phyloP scores from a whole-genome alignment of 2,329 filamentous ascomycete genomes.

The Penicillium sp. region DNA sequence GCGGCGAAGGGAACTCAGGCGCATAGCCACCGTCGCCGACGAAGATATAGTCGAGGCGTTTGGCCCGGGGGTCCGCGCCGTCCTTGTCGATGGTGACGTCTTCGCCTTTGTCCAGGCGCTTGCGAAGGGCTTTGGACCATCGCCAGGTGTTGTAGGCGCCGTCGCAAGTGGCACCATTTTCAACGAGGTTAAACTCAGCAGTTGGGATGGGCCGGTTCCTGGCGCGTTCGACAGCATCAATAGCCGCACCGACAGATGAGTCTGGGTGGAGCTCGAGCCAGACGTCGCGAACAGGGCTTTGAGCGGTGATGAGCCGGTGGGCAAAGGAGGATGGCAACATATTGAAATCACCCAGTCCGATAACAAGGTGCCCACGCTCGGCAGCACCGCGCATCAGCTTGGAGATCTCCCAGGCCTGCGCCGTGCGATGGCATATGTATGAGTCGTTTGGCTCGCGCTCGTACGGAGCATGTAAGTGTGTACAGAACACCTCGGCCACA shows the following conservation, averaged over 20 bases:
- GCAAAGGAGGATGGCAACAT: conserved; percentile 85
- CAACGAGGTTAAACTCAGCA: conserved; percentile 68
- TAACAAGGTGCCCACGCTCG: conserved; percentile 73
- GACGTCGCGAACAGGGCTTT: conserved; percentile 71
- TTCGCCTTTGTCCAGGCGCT: conserved; percentile 60
- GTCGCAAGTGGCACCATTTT: conserved; percentile 85
- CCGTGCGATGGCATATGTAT: conserved; percentile 83
- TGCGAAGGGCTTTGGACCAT: conserved; percentile 69
- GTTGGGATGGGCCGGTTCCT: conserved; percentile 65
- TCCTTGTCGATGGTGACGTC: conserved; percentile 61
- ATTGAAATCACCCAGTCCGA: conserved; percentile 92
- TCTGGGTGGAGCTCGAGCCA: conserved; percentile 83
- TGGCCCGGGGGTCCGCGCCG: conserved; percentile 66
- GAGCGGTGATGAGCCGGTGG: conserved; percentile 73
- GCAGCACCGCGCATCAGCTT: conserved; percentile 79
- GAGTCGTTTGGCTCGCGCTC: conserved; percentile 72
- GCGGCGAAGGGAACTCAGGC: conserved; percentile 28
- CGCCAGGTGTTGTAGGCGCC: conserved; percentile 87
- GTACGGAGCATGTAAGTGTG: conserved; percentile 86
- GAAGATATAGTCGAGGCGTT: conserved; percentile 93
- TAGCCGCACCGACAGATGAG: conserved; percentile 69
- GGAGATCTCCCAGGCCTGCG: conserved; percentile 91
- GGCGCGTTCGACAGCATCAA: conserved; percentile 61
- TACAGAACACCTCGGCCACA: conserved; percentile 84
- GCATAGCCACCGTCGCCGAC: conserved; percentile 53